A percentile compares a stretch with the other conserved stretches of the same genome.
phyloP scores from a whole-genome alignment of 805 yeast species.

The Wickerhamiella allomyrinae region DNA sequence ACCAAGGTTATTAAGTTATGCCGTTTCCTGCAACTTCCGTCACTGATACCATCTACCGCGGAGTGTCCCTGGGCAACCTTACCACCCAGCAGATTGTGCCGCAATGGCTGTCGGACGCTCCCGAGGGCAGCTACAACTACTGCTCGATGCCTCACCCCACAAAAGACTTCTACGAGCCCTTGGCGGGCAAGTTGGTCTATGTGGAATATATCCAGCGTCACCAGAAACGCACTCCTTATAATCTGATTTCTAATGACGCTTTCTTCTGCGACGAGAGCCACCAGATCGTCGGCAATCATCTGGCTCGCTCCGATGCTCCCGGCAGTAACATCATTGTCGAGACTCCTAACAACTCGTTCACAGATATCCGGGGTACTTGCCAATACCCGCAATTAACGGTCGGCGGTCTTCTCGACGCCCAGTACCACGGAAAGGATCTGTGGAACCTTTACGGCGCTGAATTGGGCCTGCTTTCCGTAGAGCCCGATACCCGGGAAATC shows the following conservation, averaged over 20 bases:
- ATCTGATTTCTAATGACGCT: conserved; percentile 25
- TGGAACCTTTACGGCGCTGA: conserved; percentile 27
- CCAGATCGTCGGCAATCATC: conserved; percentile 19
- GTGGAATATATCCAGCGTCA: conserved; percentile 33
- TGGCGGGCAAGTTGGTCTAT: conserved; percentile 20
- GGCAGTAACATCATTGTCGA: conserved; percentile 21
- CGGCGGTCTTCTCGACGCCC: conserved; percentile 30
- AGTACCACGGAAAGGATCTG: conserved; percentile 29
- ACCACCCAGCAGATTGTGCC: not conserved
- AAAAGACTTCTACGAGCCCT: conserved; percentile 20
- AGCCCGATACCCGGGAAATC: conserved; percentile 21
- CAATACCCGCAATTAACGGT: conserved; percentile 30
- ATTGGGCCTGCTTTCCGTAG: conserved; percentile 25
- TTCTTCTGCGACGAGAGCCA: conserved; percentile 23
- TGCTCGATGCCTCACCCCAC: conserved; percentile 34
- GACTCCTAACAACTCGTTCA: conserved; percentile 13
- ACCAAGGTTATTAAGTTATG: not conserved
- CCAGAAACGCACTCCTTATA: conserved; percentile 33
- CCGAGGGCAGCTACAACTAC: conserved; percentile 28
- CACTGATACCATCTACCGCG: not conserved
- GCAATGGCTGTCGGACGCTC: not conserved
- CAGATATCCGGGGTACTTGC: conserved; percentile 22
- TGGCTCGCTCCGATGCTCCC: conserved; percentile 7
- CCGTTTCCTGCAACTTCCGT: not conserved
- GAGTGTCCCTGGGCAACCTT: not conserved